Conservation (phyloP, 208 protist genomes). For the Trypanosoma caninum region DNA sequence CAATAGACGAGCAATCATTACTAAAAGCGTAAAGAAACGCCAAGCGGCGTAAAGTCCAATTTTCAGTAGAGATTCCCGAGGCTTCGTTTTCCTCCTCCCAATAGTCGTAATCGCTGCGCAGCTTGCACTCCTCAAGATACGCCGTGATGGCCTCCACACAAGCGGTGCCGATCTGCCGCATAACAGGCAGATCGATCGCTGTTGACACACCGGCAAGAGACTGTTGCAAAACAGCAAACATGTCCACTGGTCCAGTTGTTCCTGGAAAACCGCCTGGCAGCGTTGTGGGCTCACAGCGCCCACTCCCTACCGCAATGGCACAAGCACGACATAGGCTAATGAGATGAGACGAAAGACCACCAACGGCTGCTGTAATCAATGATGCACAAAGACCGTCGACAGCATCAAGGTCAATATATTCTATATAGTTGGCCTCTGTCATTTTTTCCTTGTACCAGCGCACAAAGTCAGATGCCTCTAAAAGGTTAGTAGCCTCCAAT, state of each 20-base stretch:
- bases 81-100: conserved; percentile 73
- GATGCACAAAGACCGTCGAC: conserved; percentile 63
- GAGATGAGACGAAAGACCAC: conserved; percentile 70
- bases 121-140: conserved; percentile 75
- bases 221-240: conserved; percentile 87
- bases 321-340: conserved; percentile 69
- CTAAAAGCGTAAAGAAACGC: conserved; percentile 82
- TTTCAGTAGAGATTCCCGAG: conserved; percentile 24
- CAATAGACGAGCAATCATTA: conserved; percentile 84
- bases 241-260: conserved; percentile 79
- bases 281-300: conserved; percentile 48
- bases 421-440: conserved; percentile 54
- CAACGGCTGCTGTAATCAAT: conserved; percentile 73
- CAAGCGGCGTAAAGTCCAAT: conserved; percentile 75
- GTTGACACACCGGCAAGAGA: conserved; percentile 67
- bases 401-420: conserved; percentile 53
- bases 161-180: conserved; percentile 71
- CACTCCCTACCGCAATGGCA: conserved; percentile 60
- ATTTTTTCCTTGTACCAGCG: conserved; percentile 86
- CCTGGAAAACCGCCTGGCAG: conserved; percentile 55
- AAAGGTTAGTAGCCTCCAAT: conserved; percentile 62
- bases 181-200: conserved; percentile 63
- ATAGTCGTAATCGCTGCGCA: conserved; percentile 77
- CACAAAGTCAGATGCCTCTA: conserved; percentile 80
- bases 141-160: conserved; percentile 71